Percentiles rank a stretch among this genome's conserved stretches.
Evolutionary conservation across 1,284 basidiomycete genomes (phyloP).

Genomic region (Pseudozyma hubeiensis): DNA sequence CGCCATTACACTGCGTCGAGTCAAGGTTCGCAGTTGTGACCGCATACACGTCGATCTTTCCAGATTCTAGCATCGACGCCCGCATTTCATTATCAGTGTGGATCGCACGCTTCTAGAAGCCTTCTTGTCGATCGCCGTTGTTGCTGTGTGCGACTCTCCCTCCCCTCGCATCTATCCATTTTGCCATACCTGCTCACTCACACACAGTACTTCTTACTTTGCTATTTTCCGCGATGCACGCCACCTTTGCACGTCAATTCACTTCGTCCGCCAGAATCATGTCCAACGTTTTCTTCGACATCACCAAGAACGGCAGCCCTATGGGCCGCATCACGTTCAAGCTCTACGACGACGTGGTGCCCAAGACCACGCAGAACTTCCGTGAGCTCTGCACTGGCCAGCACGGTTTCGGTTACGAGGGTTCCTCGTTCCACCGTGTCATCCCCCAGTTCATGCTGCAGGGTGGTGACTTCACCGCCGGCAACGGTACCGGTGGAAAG

Average conservation of each 20-base stretch:
- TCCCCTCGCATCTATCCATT: neutral
- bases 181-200: conserved; percentile 47
- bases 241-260: conserved; percentile 61
- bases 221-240: conserved; percentile 30
- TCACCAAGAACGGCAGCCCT: conserved; percentile 72
- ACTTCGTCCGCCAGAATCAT: conserved; percentile 62
- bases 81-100: neutral
- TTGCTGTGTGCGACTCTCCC: neutral
- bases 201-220: conserved; percentile 32
- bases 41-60: neutral
- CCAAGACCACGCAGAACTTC: conserved; percentile 68
- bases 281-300: conserved; percentile 77
- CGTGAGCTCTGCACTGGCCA: conserved; percentile 69
- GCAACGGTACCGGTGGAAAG: conserved; percentile 67
- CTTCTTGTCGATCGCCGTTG: neutral
- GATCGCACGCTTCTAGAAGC: neutral
- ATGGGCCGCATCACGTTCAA: conserved; percentile 64
- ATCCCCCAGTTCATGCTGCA: conserved; percentile 77
- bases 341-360: conserved; percentile 65
- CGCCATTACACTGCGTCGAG: neutral
- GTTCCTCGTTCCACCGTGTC: conserved; percentile 74
- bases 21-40: neutral
- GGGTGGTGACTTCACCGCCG: conserved; percentile 68
- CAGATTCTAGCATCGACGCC: no score
- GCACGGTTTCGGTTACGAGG: conserved; percentile 80